Base-by-base conservation (phyloP, 1,284 basidiomycete genomes). In the Apiotrichum akiyoshidainum region DNA sequence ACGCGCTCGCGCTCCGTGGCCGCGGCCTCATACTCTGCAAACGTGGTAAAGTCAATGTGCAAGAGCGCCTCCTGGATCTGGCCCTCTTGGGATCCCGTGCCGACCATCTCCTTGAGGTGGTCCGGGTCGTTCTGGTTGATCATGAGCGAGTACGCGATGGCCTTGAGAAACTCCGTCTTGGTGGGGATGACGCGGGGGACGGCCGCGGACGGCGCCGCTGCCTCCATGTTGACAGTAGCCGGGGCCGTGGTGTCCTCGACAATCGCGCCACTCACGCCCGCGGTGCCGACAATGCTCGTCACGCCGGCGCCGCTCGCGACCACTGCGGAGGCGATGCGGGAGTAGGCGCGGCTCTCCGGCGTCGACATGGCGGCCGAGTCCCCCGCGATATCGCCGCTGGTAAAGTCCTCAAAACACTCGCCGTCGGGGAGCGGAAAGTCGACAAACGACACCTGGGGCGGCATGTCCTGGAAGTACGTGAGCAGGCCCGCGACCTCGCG, bases 401-500 rank as follows among this genome's bases (percentile, higher is more conserved):
- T 21, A n/a, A 17, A 5, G 17, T 3, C 17, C 14, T 17, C 19
- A 6, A 31, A 2, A 34, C 9, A 12, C n/a, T 33, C 46, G n/a
- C 21, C 35, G 13, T 21, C 48, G 8, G 48, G 1, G 1, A 50
- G 48, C 1, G 48, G 48, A 13, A 37, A 50, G 19, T 50, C 37
- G 35, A 50, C 48, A 12, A 50, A 1, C 9, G n/a, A 21, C n/a
- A 50, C 34, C 11, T 37, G 21, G 9, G 48, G 48, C 48, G 48
- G 35, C 48, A 50, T 50, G 48, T 50, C 48, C 35, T 50, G 35
- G 37, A 50, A 50, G 35, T 50, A 50, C 16, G 48, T 50, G 35
- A 50, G 48, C 19, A 50, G 16, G 14, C 48, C 48, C 12, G 34
- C 48, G 13, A 50, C 17, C 21, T 50, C 48, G 48, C 48, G 48